Conservation (phyloP, 805 yeast genomes). For the Lachancea mirantina region DNA sequence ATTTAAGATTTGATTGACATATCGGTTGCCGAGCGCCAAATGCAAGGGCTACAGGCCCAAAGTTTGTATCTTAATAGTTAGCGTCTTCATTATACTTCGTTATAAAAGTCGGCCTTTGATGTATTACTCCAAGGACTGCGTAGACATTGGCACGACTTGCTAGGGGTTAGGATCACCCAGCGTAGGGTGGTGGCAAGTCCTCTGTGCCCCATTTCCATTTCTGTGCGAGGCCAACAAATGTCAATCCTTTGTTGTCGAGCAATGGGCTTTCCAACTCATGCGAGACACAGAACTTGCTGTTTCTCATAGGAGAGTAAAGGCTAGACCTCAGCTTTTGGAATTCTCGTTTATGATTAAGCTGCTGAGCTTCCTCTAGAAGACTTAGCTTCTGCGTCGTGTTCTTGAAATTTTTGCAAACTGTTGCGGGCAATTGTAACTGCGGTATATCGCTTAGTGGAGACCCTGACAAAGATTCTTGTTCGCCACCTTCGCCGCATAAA, state of each 20-base stretch:
- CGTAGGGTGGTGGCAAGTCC: constrained; percentile 28
- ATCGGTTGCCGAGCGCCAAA: too few species aligned
- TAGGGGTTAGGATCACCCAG: too few species aligned
- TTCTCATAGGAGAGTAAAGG: constrained; percentile 17
- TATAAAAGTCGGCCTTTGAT: too few species aligned
- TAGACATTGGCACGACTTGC: too few species aligned
- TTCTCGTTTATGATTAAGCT: constrained; percentile 9
- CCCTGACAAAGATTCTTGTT: background rate
- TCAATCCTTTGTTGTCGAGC: constrained; percentile 17
- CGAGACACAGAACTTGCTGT: constrained; percentile 9
- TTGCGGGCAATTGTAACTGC: constrained; percentile 2
- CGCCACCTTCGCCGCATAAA: background rate
- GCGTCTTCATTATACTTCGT: too few species aligned
- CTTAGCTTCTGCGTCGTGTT: constrained; percentile 1
- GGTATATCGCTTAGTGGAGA: constrained; percentile 2
- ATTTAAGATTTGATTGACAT: constrained; percentile 3
- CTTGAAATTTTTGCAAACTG: background rate
- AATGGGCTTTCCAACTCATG: constrained; percentile 13
- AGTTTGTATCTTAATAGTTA: too few species aligned
- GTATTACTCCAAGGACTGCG: too few species aligned
- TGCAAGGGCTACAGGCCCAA: too few species aligned
- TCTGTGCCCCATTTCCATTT: constrained; percentile 24
- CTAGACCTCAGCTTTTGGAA: constrained; percentile 15
- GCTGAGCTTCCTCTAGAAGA: constrained; percentile 8
- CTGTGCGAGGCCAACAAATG: constrained; percentile 19